phyloP scores from a whole-genome alignment of 768 basidiomycete species.

The Lactarius sp. region DNA sequence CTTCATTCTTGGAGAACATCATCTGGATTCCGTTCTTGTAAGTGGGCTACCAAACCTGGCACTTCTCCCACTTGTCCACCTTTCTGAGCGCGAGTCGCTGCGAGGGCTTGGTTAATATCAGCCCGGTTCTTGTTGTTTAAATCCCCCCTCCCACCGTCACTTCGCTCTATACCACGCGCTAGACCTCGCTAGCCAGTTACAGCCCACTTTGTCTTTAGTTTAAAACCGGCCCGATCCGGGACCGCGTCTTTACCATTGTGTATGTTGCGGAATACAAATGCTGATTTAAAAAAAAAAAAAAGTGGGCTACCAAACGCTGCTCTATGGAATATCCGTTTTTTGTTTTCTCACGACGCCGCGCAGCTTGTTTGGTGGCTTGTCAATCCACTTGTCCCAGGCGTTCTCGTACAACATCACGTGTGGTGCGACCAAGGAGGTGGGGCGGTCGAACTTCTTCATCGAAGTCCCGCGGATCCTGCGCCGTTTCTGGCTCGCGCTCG shows the following conservation, averaged over 20 bases:
- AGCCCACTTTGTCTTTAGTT: no score
- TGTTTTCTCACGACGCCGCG: neutral
- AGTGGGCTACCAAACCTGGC: slow-evolving; percentile 36
- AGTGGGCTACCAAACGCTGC: slow-evolving; percentile 31
- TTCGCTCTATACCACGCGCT: no score
- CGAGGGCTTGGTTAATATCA: no score
- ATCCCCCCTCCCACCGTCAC: no score
- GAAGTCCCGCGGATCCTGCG: slow-evolving; percentile 82
- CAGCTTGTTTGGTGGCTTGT: slow-evolving; percentile 50
- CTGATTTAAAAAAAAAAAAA: no score
- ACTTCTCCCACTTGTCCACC: no score
- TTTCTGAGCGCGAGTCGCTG: no score
- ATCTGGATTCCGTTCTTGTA: slow-evolving; percentile 74
- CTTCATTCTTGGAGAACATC: slow-evolving; percentile 52
- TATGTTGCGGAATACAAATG: no score
- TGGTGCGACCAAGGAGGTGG: slow-evolving; percentile 67
- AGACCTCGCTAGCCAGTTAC: no score
- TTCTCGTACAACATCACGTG: slow-evolving; percentile 55
- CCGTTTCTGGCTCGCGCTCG: slow-evolving; percentile 66
- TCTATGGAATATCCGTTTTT: neutral
- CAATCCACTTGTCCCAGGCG: slow-evolving; percentile 49
- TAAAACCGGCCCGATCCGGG: no score
- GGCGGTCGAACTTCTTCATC: slow-evolving; percentile 85
- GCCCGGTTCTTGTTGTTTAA: no score
- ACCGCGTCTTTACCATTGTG: no score